Evolutionary conservation across 164 flowering plant genomes (phyloP), one percentile per base, ranked within the genome.

Genomic region (Tinospora cordifolia): DNA sequence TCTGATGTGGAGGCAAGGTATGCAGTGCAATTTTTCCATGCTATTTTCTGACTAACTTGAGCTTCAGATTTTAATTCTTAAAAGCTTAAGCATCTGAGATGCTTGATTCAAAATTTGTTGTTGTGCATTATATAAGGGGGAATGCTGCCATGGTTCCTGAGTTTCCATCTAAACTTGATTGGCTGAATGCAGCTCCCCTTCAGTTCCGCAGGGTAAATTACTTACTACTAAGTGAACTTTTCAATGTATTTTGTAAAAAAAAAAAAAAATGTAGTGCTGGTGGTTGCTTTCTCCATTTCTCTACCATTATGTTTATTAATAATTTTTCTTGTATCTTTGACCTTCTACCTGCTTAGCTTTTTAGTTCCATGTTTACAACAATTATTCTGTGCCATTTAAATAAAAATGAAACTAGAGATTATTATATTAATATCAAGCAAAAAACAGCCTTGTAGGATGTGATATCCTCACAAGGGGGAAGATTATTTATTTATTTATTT

Each of bases 121-220:
- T 60, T 64, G 36, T 72, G 66, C 41, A 24, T 47, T 38, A 5
- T 82, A 51, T n/a, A 63, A 93, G 98, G 78, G 91, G 87, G 72
- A 64, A 74, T 74, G 83, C 92, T 74, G 67, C 81, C 9, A 63
- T 64, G 46, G 96, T 90, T 59, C 97, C 97, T 14, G 97, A 94
- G 77, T 94, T 93, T 78, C 98, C 97, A 65, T 64, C 91, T 70
- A 84, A 85, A 75, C 96, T 91, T 76, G 97, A 91, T 75, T 94
- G 98, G 98, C 77, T 94, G 69, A 94, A 94, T 78, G 73, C 92
- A 9, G 83, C 92, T 73, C 97, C 98, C 36, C 95, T 94, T 77
- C 87, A 85, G 76, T 83, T 92, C 21, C 76, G 72, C 67, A 78
- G 83, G 91, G 98, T 91, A 88, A 81, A 71, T 76, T 24, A 69